Percentiles rank a stretch among this genome's conserved stretches.
phyloP scores from a whole-genome alignment of 2,329 filamentous ascomycete species.

The Diaporthe sp. region DNA sequence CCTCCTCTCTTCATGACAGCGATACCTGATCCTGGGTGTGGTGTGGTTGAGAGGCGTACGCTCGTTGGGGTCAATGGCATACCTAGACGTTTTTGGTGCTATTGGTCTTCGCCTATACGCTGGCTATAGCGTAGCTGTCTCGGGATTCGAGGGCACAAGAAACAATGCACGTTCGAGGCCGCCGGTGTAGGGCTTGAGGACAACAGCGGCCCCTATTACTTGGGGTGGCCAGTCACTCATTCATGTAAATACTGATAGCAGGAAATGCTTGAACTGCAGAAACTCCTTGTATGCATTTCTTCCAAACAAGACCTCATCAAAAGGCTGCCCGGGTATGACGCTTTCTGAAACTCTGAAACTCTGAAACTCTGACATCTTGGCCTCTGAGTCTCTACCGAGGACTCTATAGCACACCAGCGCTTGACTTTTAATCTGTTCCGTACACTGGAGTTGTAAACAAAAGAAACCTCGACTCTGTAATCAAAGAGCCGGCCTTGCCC shows the following conservation, averaged over 20 bases:
- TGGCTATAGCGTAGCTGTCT: not conserved
- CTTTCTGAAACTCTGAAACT: not conserved
- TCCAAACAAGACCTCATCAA: not conserved
- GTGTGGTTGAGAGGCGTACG: not conserved
- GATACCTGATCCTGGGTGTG: not conserved
- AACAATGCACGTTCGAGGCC: not conserved
- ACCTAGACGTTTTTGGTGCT: not conserved
- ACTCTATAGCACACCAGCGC: conserved; percentile 14
- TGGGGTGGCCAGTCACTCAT: not conserved
- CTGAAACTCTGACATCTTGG: not conserved
- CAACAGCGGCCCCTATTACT: not conserved
- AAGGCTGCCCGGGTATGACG: conserved; percentile 1
- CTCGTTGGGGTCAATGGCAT: not conserved
- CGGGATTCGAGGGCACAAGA: not conserved
- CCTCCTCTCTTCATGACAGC: not conserved
- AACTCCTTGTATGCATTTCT: not conserved
- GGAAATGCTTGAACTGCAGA: not conserved
- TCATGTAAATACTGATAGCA: not conserved
- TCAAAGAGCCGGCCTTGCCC: conserved; percentile 34
- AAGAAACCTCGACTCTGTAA: conserved; percentile 40
- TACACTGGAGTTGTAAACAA: conserved; percentile 37
- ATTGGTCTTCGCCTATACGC: not conserved
- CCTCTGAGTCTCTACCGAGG: conserved; percentile 15
- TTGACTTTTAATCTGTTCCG: conserved; percentile 17
- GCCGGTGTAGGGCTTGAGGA: not conserved